Percentiles rank a stretch among this genome's conserved stretches.
phyloP scores from a whole-genome alignment of 257 asterid genomes.

The Fraxinus quadrangulata region DNA sequence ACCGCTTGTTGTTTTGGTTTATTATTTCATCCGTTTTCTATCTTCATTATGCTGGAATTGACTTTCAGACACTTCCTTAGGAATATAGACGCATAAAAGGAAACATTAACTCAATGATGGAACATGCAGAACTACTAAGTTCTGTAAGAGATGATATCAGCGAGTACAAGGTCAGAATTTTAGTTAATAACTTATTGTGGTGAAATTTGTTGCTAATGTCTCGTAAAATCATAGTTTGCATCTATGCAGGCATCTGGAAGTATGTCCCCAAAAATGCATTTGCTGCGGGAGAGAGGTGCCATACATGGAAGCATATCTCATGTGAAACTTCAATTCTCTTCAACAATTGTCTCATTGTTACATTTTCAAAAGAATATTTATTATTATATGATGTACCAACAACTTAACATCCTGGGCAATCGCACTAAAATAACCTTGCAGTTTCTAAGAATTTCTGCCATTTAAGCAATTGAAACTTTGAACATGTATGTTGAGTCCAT shows the following conservation, averaged over 20 bases:
- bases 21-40: background rate
- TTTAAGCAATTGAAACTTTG: background rate
- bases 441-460: background rate
- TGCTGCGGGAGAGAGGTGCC: constrained; percentile 90
- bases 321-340: constrained; percentile 49
- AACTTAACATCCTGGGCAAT: background rate
- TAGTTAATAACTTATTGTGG: background rate
- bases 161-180: constrained; percentile 69
- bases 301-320: constrained; percentile 94
- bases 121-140: constrained; percentile 96
- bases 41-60: constrained; percentile 21
- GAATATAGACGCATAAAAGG: constrained; percentile 96
- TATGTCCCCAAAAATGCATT: constrained; percentile 77
- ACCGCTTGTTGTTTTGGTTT: background rate
- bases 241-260: constrained; percentile 86
- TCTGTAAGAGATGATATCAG: constrained; percentile 96
- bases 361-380: background rate
- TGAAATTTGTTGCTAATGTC: constrained; percentile 22
- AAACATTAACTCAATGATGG: constrained; percentile 85
- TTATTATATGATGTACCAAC: background rate
- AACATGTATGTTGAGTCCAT: background rate
- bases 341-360: constrained; percentile 14
- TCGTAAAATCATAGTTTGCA: constrained; percentile 23
- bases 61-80: constrained; percentile 42
- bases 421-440: background rate